Conservation (phyloP, 2,329 filamentous ascomycete genomes). For the Gaeumannomyces sp. region DNA sequence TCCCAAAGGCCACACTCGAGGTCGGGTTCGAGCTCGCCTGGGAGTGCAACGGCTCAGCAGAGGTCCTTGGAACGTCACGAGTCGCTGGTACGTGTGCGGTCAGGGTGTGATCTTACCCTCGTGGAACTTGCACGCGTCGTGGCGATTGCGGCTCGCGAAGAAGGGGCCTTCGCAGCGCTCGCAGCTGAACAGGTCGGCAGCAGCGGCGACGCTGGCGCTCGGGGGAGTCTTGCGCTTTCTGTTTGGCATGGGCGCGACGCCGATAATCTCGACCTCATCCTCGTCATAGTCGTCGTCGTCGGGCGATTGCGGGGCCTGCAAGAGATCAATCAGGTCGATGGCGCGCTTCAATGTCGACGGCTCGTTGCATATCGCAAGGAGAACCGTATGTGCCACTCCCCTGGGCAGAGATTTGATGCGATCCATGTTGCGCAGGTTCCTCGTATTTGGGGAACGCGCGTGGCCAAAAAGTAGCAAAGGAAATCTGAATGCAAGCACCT, state of each 20-base stretch:
- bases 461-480: neutral
- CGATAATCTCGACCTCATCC: neutral
- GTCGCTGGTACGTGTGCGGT: neutral
- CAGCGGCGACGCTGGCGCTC: neutral
- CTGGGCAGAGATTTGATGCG: slow-evolving; percentile 5
- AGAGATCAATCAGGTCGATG: neutral
- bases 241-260: neutral
- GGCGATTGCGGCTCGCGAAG: slow-evolving; percentile 12
- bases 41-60: neutral
- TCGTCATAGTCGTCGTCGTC: neutral
- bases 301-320: neutral
- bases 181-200: slow-evolving; percentile 5
- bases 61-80: neutral
- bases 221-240: neutral
- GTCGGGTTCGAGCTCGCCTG: slow-evolving; percentile 17
- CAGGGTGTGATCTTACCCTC: slow-evolving; percentile 7
- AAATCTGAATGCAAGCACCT: neutral
- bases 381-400: slow-evolving; percentile 6
- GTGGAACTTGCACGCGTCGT: slow-evolving; percentile 10
- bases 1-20: slow-evolving; percentile 8
- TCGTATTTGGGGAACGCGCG: neutral
- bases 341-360: slow-evolving; percentile 5
- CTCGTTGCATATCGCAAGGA: slow-evolving; percentile 6
- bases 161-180: slow-evolving; percentile 8
- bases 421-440: neutral